Evolutionary conservation across 352 stramenopile genomes (phyloP).

Genomic region (Pythium apleroticum): DNA sequence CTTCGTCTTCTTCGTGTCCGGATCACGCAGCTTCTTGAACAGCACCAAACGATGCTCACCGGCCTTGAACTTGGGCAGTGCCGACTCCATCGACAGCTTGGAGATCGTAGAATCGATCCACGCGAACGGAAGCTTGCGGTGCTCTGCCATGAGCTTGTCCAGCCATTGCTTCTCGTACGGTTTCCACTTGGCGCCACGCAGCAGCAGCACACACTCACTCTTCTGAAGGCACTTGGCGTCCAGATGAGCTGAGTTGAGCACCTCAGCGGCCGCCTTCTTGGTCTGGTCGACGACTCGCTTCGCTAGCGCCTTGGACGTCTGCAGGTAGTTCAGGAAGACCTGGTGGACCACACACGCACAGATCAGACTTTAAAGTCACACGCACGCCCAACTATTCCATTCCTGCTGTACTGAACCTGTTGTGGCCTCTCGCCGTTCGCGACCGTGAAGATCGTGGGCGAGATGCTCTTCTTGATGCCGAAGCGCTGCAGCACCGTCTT

Average conservation of each 20-base stretch:
- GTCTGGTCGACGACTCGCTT: constrained; percentile 55
- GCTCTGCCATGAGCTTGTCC: constrained; percentile 49
- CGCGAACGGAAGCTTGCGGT: constrained; percentile 65
- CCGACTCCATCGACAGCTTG: constrained; percentile 69
- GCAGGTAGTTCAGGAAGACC: constrained; percentile 69
- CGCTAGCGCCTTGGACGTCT: constrained; percentile 55
- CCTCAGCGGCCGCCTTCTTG: constrained; percentile 51
- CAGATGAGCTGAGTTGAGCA: constrained; percentile 70
- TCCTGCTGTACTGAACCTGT: constrained; percentile 31
- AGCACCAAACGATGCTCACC: constrained; percentile 68
- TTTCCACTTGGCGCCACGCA: constrained; percentile 55
- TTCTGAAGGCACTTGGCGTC: constrained; percentile 65
- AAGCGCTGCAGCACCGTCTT: constrained; percentile 68
- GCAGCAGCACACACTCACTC: constrained; percentile 59
- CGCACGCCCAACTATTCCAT: not conserved
- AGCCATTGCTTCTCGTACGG: constrained; percentile 77
- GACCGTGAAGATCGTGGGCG: constrained; percentile 76
- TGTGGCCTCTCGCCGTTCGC: constrained; percentile 75
- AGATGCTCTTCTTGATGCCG: constrained; percentile 56
- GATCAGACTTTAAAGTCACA: not conserved
- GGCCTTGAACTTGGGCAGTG: constrained; percentile 39
- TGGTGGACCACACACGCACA: constrained; percentile 13
- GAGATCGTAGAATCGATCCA: constrained; percentile 67
- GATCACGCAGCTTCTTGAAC: constrained; percentile 54
- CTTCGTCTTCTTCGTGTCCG: constrained; percentile 32